Percentiles rank a stretch among this genome's conserved stretches.
Conservation (phyloP, 2,329 filamentous ascomycete genomes). For the Metarhizium sp. region DNA sequence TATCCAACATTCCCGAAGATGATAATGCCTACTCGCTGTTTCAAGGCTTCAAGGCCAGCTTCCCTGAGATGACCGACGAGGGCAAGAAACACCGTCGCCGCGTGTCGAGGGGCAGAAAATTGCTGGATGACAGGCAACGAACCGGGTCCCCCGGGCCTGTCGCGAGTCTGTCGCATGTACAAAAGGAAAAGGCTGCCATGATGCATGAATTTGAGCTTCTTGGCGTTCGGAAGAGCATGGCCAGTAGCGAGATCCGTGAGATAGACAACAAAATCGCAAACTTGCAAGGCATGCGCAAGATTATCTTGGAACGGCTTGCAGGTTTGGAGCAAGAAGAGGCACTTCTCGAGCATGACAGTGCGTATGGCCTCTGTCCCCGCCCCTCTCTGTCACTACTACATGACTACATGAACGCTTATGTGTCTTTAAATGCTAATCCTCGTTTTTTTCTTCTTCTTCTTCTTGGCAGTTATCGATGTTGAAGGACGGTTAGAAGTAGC, state of each 20-base stretch:
- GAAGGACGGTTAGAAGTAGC: constrained; percentile 53
- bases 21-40: constrained; percentile 87
- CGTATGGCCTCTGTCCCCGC: constrained; percentile 21
- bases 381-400: not conserved
- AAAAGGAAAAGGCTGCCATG: constrained; percentile 69
- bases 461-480: constrained; percentile 46
- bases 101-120: constrained; percentile 64
- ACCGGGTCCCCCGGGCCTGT: constrained; percentile 46
- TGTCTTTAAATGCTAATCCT: not conserved
- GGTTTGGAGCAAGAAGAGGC: constrained; percentile 84
- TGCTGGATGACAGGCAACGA: constrained; percentile 52
- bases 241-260: constrained; percentile 87
- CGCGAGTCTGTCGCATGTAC: constrained; percentile 62
- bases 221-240: constrained; percentile 92
- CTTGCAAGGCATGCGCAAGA: constrained; percentile 82
- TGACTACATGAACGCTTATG: not conserved
- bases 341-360: constrained; percentile 79
- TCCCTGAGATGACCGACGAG: constrained; percentile 63
- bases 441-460: not conserved
- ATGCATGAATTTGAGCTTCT: constrained; percentile 87
- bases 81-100: constrained; percentile 62
- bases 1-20: constrained; percentile 79
- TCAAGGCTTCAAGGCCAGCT: constrained; percentile 87
- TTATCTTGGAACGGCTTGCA: constrained; percentile 80
- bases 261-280: constrained; percentile 97